These are phyloP conservation scores for Ophiosphaerella herpotricha DNA, from an alignment of 2,329 filamentous ascomycete species.

Conservation along the genomic window DNA sequence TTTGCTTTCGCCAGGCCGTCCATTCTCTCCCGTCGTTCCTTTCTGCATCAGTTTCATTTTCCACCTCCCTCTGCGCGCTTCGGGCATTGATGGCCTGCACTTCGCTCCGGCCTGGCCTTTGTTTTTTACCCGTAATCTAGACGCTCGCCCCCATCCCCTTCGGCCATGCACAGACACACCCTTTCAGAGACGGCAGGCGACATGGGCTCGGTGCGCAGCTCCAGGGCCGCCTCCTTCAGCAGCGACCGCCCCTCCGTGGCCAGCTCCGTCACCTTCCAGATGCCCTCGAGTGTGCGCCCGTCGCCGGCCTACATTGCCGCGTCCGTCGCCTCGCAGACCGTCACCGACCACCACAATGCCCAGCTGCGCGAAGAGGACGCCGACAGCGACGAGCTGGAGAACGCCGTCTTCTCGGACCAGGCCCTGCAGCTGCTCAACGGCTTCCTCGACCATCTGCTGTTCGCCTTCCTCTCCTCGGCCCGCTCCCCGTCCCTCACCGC, in stretches of 20 bases:
- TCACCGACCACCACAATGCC: slow-evolving; percentile 84
- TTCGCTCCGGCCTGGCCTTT: not conserved
- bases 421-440: slow-evolving; percentile 82
- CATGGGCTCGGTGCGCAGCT: slow-evolving; percentile 41
- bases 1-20: no score
- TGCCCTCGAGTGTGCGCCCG: slow-evolving; percentile 72
- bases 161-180: slow-evolving; percentile 42
- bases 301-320: slow-evolving; percentile 85
- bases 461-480: slow-evolving; percentile 81
- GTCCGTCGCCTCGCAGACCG: slow-evolving; percentile 86
- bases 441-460: slow-evolving; percentile 92
- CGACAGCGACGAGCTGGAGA: slow-evolving; percentile 62
- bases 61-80: not conserved
- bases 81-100: slow-evolving; percentile 6
- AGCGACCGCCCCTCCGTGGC: slow-evolving; percentile 71
- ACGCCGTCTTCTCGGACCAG: slow-evolving; percentile 71
- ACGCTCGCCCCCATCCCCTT: slow-evolving; percentile 3
- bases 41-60: not conserved
- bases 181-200: slow-evolving; percentile 37
- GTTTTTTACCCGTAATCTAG: not conserved
- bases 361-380: slow-evolving; percentile 72
- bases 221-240: slow-evolving; percentile 60
- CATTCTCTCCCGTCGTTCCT: no score
- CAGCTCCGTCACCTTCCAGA: slow-evolving; percentile 57
- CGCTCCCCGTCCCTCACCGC: slow-evolving; percentile 76